A percentile compares a stretch with the other conserved stretches of the same genome.
phyloP scores from a whole-genome alignment of 345 rosid species.

The Hirschfeldia incana region DNA sequence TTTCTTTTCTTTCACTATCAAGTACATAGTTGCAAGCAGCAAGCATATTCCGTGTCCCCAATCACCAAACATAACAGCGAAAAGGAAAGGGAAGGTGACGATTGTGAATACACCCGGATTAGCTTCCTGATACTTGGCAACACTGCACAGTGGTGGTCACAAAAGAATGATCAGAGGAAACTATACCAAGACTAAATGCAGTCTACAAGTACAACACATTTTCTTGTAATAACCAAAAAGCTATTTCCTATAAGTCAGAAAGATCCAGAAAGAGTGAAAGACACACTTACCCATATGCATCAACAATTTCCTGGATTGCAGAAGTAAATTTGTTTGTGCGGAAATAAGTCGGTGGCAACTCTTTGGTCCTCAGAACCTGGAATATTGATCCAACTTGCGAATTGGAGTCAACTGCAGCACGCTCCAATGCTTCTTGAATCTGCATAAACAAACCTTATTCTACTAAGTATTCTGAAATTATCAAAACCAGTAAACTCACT shows the following conservation, averaged over 20 bases:
- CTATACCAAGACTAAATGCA: slow-evolving; percentile 1
- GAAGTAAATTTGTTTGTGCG: slow-evolving; percentile 87
- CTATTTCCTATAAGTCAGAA: slow-evolving; percentile 7
- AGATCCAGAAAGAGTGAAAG: slow-evolving; percentile 15
- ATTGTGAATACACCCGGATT: slow-evolving; percentile 91
- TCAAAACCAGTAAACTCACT: slow-evolving; percentile 10
- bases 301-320: slow-evolving; percentile 96
- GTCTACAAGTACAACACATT: background rate
- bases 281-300: slow-evolving; percentile 92
- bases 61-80: slow-evolving; percentile 99
- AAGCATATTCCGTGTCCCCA: slow-evolving; percentile 99
- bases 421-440: slow-evolving; percentile 87
- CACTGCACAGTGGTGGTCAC: slow-evolving; percentile 54
- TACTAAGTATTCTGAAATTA: slow-evolving; percentile 12
- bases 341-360: slow-evolving; percentile 89
- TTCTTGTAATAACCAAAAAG: background rate
- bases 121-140: slow-evolving; percentile 94
- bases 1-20: slow-evolving; percentile 83
- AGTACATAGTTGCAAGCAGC: slow-evolving; percentile 70
- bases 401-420: slow-evolving; percentile 90
- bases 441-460: slow-evolving; percentile 47
- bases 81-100: slow-evolving; percentile 93
- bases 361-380: slow-evolving; percentile 82
- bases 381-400: slow-evolving; percentile 94
- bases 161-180: slow-evolving; percentile 12